Percentiles rank a stretch among this genome's conserved stretches.
Conservation (phyloP, 345 rosid species). For the Aquilaria malaccensis region DNA sequence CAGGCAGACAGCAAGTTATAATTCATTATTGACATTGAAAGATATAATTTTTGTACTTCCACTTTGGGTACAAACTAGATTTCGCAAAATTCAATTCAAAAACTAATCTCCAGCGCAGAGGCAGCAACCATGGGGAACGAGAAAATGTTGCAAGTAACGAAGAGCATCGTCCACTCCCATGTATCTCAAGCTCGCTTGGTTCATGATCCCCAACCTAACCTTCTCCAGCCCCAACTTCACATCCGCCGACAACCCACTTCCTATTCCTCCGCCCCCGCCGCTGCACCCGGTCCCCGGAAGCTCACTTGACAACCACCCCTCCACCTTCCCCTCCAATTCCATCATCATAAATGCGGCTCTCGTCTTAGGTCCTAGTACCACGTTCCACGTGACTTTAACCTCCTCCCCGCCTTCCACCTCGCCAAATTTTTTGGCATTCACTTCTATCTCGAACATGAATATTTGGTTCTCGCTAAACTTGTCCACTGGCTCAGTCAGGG, state of each 20-base stretch:
- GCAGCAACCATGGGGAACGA: conserved; percentile 9
- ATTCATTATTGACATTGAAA: too few species aligned
- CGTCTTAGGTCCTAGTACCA: conserved; percentile 26
- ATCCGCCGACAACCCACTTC: conserved; percentile 35
- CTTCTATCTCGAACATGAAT: conserved; percentile 27
- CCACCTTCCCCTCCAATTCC: conserved; percentile 25
- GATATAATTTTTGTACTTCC: too few species aligned
- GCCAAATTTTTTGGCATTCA: not conserved
- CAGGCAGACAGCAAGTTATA: too few species aligned
- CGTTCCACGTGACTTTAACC: conserved; percentile 35
- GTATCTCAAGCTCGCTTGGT: conserved; percentile 36
- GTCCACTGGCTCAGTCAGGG: conserved; percentile 10
- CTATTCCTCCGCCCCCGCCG: not conserved
- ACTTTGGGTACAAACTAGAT: too few species aligned
- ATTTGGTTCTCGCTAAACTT: not conserved
- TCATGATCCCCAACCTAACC: conserved; percentile 35
- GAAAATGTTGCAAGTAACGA: conserved; percentile 45
- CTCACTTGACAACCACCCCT: conserved; percentile 41
- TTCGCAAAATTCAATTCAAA: too few species aligned
- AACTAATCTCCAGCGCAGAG: too few species aligned
- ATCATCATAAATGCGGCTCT: conserved; percentile 36
- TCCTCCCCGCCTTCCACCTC: not conserved
- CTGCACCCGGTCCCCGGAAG: conserved; percentile 33
- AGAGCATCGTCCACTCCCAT: conserved; percentile 36
- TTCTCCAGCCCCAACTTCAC: conserved; percentile 31